Conservation (phyloP, 306 rosid genomes). For the Quercus engelmannii region DNA sequence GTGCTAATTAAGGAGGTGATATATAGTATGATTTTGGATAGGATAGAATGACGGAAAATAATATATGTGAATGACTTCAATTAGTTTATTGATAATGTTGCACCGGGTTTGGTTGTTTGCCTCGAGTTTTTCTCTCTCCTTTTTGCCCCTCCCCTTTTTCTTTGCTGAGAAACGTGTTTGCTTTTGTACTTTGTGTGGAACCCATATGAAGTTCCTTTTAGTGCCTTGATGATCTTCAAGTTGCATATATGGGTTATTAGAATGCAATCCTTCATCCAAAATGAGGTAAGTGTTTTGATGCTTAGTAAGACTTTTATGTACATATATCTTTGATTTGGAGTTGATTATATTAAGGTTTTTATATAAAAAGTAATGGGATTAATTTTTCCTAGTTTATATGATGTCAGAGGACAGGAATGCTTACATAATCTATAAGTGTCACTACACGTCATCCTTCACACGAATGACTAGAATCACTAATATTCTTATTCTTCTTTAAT, state of each 20-base stretch:
- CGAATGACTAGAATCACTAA: background rate
- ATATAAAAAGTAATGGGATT: background rate
- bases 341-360: background rate
- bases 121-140: background rate
- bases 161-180: background rate
- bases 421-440: background rate
- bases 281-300: background rate
- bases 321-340: background rate
- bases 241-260: background rate
- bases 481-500: background rate
- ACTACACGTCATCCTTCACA: background rate
- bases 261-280: background rate
- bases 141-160: too few species aligned
- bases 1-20: too few species aligned
- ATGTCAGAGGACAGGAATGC: background rate
- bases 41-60: too few species aligned
- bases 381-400: background rate
- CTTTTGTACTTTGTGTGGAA: background rate
- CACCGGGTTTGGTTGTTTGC: background rate
- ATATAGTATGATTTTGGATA: too few species aligned
- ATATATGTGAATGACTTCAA: too few species aligned
- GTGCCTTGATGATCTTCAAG: background rate
- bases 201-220: background rate
- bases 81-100: too few species aligned
- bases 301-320: background rate